These are phyloP conservation scores for Thraustotheca clavata DNA, from an alignment of 352 stramenopile species.

Conservation along the genomic window DNA sequence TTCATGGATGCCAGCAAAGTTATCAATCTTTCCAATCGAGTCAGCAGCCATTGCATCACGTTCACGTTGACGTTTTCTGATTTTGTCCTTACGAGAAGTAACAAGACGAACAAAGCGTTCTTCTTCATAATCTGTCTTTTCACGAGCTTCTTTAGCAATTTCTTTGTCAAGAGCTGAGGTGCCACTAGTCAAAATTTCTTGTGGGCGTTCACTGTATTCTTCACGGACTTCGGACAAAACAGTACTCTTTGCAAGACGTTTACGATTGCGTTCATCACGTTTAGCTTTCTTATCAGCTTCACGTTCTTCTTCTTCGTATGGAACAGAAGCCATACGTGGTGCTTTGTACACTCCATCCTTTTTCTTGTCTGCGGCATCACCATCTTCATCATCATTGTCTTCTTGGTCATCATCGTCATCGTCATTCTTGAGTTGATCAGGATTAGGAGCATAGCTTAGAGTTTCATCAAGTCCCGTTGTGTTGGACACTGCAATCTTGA, in stretches of 20 bases:
- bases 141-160: slow-evolving; percentile 63
- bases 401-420: slow-evolving; percentile 30
- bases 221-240: slow-evolving; percentile 78
- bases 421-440: slow-evolving; percentile 50
- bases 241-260: slow-evolving; percentile 70
- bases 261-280: slow-evolving; percentile 39
- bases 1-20: slow-evolving; percentile 74
- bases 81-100: slow-evolving; percentile 82
- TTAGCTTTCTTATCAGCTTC: slow-evolving; percentile 73
- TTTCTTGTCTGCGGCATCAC: slow-evolving; percentile 10
- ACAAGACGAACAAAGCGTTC: slow-evolving; percentile 79
- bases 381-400: slow-evolving; percentile 34
- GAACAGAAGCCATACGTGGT: slow-evolving; percentile 62
- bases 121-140: slow-evolving; percentile 82
- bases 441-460: slow-evolving; percentile 73
- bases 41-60: slow-evolving; percentile 62
- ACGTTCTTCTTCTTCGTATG: slow-evolving; percentile 80
- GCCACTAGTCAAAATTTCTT: slow-evolving; percentile 55
- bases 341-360: slow-evolving; percentile 74
- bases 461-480: slow-evolving; percentile 66
- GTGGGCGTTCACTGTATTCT: slow-evolving; percentile 75
- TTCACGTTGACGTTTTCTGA: slow-evolving; percentile 77
- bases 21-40: slow-evolving; percentile 77
- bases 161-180: slow-evolving; percentile 65
- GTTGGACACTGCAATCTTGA: slow-evolving; percentile 73